These are phyloP conservation scores for Aspergillus persii DNA, from an alignment of 2,329 filamentous ascomycete species.

Conservation along the genomic window DNA sequence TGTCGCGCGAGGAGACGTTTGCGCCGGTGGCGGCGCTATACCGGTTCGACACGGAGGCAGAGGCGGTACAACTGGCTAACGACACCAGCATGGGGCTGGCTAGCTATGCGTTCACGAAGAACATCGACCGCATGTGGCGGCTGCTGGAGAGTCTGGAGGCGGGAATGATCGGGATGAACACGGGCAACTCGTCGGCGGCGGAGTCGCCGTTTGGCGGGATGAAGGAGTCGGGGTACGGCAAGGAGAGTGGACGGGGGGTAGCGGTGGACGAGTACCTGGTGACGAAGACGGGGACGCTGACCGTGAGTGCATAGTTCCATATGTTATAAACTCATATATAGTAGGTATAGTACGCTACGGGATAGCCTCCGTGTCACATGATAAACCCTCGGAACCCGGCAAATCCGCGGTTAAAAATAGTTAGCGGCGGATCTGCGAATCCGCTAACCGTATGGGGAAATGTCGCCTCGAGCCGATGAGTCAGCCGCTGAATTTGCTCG, in stretches of 20 bases:
- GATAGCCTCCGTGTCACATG: neutral
- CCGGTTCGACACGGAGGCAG: constrained; percentile 64
- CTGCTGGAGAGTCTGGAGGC: constrained; percentile 66
- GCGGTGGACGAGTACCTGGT: constrained; percentile 62
- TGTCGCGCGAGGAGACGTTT: constrained; percentile 62
- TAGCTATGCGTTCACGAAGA: constrained; percentile 67
- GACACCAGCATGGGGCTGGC: constrained; percentile 65
- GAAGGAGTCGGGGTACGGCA: constrained; percentile 67
- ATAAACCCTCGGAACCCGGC: neutral
- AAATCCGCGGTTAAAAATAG: neutral
- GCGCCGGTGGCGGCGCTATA: constrained; percentile 64
- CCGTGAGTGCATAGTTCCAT: constrained; percentile 39
- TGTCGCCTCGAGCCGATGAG: neutral
- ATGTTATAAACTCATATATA: neutral
- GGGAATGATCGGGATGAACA: constrained; percentile 68
- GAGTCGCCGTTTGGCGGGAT: constrained; percentile 67
- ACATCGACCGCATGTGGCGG: constrained; percentile 64
- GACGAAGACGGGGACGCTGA: constrained; percentile 65
- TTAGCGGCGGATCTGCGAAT: neutral
- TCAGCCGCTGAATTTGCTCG: constrained; percentile 13
- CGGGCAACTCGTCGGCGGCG: constrained; percentile 63
- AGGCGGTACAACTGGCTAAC: constrained; percentile 60
- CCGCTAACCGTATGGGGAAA: neutral
- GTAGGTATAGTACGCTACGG: neutral
- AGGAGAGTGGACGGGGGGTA: constrained; percentile 66